A percentile compares a stretch with the other conserved stretches of the same genome.
Evolutionary conservation across 306 rosid genomes (phyloP).

Genomic region (Medicago arabica): DNA sequence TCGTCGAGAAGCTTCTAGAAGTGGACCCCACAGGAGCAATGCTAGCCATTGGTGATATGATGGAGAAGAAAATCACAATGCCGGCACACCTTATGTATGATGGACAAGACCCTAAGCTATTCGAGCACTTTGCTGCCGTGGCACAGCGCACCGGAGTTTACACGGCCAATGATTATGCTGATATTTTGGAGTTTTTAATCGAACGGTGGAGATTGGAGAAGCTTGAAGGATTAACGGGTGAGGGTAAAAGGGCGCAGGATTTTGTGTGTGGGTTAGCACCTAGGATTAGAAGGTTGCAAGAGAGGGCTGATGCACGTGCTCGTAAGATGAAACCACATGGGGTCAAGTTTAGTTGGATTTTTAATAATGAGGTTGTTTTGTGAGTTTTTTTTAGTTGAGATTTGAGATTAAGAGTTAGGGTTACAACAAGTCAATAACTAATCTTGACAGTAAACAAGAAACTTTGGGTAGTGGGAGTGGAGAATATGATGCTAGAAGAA

Average conservation of each 20-base stretch:
- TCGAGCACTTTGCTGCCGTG: slow-evolving; percentile 62
- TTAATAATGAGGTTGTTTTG: slow-evolving; percentile 17
- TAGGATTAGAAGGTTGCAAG: slow-evolving; percentile 65
- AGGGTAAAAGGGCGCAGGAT: slow-evolving; percentile 58
- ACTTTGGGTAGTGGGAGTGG: slow-evolving; percentile 3
- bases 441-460: neutral
- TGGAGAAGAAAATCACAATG: slow-evolving; percentile 73
- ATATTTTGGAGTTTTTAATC: slow-evolving; percentile 61
- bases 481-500: neutral
- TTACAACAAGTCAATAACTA: neutral
- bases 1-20: slow-evolving; percentile 75
- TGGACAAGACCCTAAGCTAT: slow-evolving; percentile 59
- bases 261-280: slow-evolving; percentile 60
- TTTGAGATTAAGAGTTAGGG: neutral
- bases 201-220: slow-evolving; percentile 68
- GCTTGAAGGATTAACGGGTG: slow-evolving; percentile 50
- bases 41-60: slow-evolving; percentile 67
- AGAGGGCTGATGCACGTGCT: slow-evolving; percentile 58
- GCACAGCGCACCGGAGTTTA: slow-evolving; percentile 67
- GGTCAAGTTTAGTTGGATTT: slow-evolving; percentile 59
- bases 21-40: slow-evolving; percentile 61
- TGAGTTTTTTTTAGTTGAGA: neutral
- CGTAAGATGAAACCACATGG: slow-evolving; percentile 45
- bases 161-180: slow-evolving; percentile 62
- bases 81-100: slow-evolving; percentile 74